phyloP scores from a whole-genome alignment of 169 alveolate genomes.

The Cryptosporidium ryanae region DNA sequence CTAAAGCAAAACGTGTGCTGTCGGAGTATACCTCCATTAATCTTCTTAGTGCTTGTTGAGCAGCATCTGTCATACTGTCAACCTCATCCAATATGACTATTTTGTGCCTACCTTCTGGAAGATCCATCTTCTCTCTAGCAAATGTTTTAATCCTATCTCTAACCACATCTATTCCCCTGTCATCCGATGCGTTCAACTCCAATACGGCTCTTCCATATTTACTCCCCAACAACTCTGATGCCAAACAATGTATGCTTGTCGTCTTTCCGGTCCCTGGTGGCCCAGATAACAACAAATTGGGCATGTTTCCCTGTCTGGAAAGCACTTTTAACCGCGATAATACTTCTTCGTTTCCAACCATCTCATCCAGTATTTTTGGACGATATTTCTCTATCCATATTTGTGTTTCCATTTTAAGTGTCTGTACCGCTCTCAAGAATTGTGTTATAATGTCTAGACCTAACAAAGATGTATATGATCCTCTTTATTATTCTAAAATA shows the following conservation, averaged over 20 bases:
- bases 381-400: slow-evolving; percentile 97
- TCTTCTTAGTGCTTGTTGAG: slow-evolving; percentile 98
- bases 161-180: slow-evolving; percentile 98
- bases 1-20: slow-evolving; percentile 98
- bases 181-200: slow-evolving; percentile 99
- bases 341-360: slow-evolving; percentile 96
- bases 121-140: slow-evolving; percentile 93
- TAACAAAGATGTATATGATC: too few relatives aligned
- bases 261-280: slow-evolving; percentile 99
- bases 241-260: slow-evolving; percentile 96
- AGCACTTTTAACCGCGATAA: slow-evolving; percentile 92
- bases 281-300: slow-evolving; percentile 96
- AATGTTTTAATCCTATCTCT: slow-evolving; percentile 96
- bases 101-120: slow-evolving; percentile 95
- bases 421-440: neutral
- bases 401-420: slow-evolving; percentile 75
- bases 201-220: slow-evolving; percentile 89
- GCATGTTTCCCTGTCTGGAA: slow-evolving; percentile 96
- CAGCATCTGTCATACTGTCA: slow-evolving; percentile 99
- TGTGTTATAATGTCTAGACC: too few relatives aligned
- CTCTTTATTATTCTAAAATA: too few relatives aligned
- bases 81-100: slow-evolving; percentile 99
- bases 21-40: slow-evolving; percentile 96
- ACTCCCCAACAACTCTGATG: slow-evolving; percentile 94
- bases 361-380: slow-evolving; percentile 93